Base-by-base conservation (phyloP, 1,139 yeast species). In the Hansenula sp. region DNA sequence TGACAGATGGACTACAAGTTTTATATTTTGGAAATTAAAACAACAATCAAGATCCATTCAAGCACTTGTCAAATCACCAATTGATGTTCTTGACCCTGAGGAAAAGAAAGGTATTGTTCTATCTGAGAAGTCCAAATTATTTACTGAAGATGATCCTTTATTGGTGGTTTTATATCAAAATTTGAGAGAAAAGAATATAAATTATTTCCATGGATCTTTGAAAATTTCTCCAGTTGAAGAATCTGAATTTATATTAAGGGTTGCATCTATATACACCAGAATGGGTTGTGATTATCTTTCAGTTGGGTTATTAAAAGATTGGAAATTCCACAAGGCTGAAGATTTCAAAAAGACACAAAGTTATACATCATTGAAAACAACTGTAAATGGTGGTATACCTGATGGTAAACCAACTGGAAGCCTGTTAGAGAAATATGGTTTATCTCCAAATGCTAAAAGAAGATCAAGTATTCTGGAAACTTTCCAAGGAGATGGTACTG, bases 231-330 rank as follows among this genome's bases (percentile, higher is more conserved):
- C 71, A 4, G 52, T 56, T 3, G 65, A 68, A 36, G 97, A 90
- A 54, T 77, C 74, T 42, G 68, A 71, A 13, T 79, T 82, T 53
- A 73, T 89, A 12, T 57, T 76, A 19, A 77, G 79, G 48, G 82
- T 82, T 8, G 73, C 85, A 12, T 66, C 73, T 34, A 83, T 87
- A 43, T 86, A 88, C 54, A 69, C 78, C 13, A 69, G 95, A 44
- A 88, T 90, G 96, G 97, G 97, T 0, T 90, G 97, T 64, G 96
- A 90, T 52, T 75, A 80, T 47, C 60, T 90, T 36, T 81, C 90
- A 0, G 57, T 86, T 17, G 71, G 79, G 36, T 59, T 89, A 38
- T 65, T 85, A 4, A 67, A 68, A 38, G 77, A 75, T 44, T 90
- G 97, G 97, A 64, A 65, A 26, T 90, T 89, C 55, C 61, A 69